Conservation (phyloP, 345 rosid genomes). For the Populus ilicifolia region DNA sequence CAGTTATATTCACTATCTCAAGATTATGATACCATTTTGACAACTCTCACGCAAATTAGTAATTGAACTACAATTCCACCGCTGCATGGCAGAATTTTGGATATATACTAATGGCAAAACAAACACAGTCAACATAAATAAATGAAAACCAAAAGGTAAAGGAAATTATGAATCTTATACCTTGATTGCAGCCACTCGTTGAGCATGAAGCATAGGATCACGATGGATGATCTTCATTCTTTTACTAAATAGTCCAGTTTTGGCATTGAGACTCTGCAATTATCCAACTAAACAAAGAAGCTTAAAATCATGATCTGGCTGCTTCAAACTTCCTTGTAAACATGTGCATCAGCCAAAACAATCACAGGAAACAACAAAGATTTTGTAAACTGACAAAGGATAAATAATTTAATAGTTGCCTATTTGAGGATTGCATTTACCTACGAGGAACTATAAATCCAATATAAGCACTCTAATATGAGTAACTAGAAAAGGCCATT, state of each 20-base stretch:
- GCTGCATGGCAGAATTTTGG: too few species aligned
- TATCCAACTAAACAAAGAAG: slow-evolving; percentile 45
- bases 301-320: slow-evolving; percentile 27
- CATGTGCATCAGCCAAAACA: background rate
- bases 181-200: slow-evolving; percentile 91
- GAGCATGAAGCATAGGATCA: slow-evolving; percentile 78
- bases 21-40: background rate
- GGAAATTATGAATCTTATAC: slow-evolving; percentile 26
- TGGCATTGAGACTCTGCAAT: slow-evolving; percentile 89
- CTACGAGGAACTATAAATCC: too few species aligned
- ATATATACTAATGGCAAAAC: too few species aligned
- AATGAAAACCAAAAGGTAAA: background rate
- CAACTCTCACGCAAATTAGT: background rate
- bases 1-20: background rate
- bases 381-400: background rate
- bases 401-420: background rate
- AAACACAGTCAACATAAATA: too few species aligned
- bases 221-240: slow-evolving; percentile 88
- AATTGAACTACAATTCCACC: background rate
- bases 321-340: background rate
- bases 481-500: too few species aligned
- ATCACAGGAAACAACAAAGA: background rate
- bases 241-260: slow-evolving; percentile 85
- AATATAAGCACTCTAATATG: too few species aligned
- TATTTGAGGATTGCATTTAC: background rate